Evolutionary conservation across 805 yeast species (phyloP), one percentile per base, ranked within the genome.

Genomic region (Alloascoidea hylecoeti): DNA sequence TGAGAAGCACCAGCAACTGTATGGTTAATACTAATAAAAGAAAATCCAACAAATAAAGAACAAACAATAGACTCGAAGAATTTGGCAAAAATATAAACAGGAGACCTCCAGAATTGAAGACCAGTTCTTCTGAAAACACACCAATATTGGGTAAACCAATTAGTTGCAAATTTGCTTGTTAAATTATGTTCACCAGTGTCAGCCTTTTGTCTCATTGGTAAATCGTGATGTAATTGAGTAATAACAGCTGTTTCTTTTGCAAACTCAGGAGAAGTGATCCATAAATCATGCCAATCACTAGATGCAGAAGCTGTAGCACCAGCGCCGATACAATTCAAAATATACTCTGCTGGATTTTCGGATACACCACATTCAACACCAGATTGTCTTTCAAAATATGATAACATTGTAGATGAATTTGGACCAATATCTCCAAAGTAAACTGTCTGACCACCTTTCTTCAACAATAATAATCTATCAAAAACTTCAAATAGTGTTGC

Each of bases 401-500:
- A 53, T 34, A 76, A 68, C 55, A 81, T 62, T 2, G 75, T 62
- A 28, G 47, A 41, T 37, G 81, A 78, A 51, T 72, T 70, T 42
- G 66, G 61, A 46, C 92, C 92, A 48, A 80, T 72, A 44, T 79
- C 86, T 47, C 94, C 94, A 53, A 79, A 81, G 56, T 81, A 81
- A 19, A 78, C 89, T 44, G 88, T 81, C 49, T 67, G 63, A 46
- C 94, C 94, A 53, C 94, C 94, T 45, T 67, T 72, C 46, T 75
- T 75, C 52, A 81, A 63, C 47, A 81, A 68, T 46, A 78, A 58
- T 41, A 78, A 60, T 41, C 84, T 68, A 47, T 78, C 85, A 47
- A 78, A 78, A 50, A 75, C 75, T 51, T 74, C 72, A 53, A 78
- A 68, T 49, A 78, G 57, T 18, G 75, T 64, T 28, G 86, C 83